phyloP scores from a whole-genome alignment of 2,329 filamentous ascomycete species.

The Claviceps pusilla region DNA sequence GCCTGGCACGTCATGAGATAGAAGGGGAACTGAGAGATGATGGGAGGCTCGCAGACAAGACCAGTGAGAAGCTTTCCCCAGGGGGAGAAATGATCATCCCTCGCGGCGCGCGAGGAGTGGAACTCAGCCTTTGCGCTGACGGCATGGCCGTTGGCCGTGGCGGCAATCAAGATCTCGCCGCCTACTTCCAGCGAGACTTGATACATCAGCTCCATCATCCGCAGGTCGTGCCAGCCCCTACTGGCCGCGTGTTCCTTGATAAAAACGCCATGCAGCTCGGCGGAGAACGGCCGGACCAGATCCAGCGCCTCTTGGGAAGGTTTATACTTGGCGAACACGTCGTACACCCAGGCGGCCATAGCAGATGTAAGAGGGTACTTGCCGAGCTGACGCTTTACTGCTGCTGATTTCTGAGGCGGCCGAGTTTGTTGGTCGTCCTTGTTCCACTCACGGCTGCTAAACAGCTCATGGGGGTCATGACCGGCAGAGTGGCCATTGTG shows the following conservation, averaged over 20 bases:
- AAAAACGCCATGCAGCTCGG: background rate
- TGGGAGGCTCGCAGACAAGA: constrained; percentile 5
- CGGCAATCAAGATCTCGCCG: constrained; percentile 1
- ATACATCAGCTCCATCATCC: constrained; percentile 1
- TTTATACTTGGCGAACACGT: background rate
- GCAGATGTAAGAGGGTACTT: constrained; percentile 3
- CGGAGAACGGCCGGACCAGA: background rate
- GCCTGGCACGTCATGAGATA: constrained; percentile 8
- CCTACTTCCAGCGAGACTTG: constrained; percentile 3
- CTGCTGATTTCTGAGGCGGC: background rate
- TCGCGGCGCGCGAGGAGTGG: constrained; percentile 1
- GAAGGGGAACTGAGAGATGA: constrained; percentile 6
- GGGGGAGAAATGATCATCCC: constrained; percentile 2
- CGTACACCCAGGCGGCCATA: background rate
- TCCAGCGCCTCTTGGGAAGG: background rate
- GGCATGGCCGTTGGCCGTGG: background rate
- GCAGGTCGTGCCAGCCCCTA: constrained; percentile 2
- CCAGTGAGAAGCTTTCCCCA: constrained; percentile 6
- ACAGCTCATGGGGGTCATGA: background rate
- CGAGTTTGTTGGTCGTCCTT: background rate
- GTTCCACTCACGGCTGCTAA: background rate
- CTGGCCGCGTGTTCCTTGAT: background rate
- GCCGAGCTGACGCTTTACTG: background rate
- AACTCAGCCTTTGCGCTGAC: background rate
- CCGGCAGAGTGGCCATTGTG: background rate